These are phyloP conservation scores for Amanita fuliginea DNA, from an alignment of 768 basidiomycete species.

Conservation along the genomic window DNA sequence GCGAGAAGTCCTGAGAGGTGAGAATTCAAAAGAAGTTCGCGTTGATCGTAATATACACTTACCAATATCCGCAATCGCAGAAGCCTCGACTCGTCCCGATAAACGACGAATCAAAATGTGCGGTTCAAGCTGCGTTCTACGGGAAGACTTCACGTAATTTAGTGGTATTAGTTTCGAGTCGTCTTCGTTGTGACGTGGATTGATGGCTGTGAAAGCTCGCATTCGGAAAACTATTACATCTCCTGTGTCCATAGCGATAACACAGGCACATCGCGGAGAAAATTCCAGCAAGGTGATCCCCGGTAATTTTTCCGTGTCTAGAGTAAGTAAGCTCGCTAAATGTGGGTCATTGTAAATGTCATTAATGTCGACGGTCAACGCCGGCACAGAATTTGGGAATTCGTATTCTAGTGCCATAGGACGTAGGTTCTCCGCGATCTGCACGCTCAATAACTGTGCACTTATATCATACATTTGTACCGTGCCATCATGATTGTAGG, in stretches of 20 bases:
- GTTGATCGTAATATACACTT: slow-evolving; percentile 10
- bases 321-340: slow-evolving; percentile 14
- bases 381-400: slow-evolving; percentile 55
- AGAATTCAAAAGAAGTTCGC: slow-evolving; percentile 1
- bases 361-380: slow-evolving; percentile 50
- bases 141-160: slow-evolving; percentile 31
- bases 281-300: slow-evolving; percentile 35
- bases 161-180: slow-evolving; percentile 46
- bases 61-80: slow-evolving; percentile 70
- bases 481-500: slow-evolving; percentile 49
- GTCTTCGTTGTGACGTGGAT: slow-evolving; percentile 11
- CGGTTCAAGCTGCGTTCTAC: slow-evolving; percentile 41
- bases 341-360: slow-evolving; percentile 34
- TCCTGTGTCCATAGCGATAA: slow-evolving; percentile 41
- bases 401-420: slow-evolving; percentile 39
- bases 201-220: slow-evolving; percentile 9
- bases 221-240: slow-evolving; percentile 41
- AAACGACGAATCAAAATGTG: slow-evolving; percentile 44
- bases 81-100: slow-evolving; percentile 34
- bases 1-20: slow-evolving; percentile 62
- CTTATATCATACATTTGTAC: slow-evolving; percentile 71
- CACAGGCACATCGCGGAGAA: slow-evolving; percentile 48
- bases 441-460: slow-evolving; percentile 42
- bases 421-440: slow-evolving; percentile 10
- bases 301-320: not conserved